These are phyloP conservation scores for Silene latifolia DNA, from an alignment of 148 eudicot species.

Conservation along the genomic window DNA sequence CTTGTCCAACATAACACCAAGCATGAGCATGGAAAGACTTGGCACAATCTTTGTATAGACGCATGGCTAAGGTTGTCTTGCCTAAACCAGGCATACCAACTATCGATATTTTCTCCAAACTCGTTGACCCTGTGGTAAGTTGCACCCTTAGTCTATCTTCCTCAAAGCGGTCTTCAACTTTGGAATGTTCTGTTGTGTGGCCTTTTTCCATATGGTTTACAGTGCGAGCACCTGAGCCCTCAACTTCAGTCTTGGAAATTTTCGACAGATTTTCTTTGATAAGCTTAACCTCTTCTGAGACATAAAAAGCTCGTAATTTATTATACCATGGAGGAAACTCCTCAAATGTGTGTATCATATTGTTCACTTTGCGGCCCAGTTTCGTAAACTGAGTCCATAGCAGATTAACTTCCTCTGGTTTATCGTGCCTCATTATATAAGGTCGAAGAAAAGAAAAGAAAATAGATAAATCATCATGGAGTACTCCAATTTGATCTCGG, in stretches of 20 bases:
- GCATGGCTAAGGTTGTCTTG: slow-evolving; percentile 4
- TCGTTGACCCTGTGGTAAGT: neutral
- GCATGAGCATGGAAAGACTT: neutral
- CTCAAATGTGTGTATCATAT: neutral
- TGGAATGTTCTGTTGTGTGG: neutral
- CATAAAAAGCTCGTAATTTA: neutral
- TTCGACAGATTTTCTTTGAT: neutral
- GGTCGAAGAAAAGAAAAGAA: no score
- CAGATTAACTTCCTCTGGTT: no score
- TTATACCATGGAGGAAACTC: neutral
- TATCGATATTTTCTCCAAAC: neutral
- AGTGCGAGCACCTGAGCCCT: neutral
- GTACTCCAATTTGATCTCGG: no score
- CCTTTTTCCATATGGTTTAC: neutral
- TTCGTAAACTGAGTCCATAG: no score
- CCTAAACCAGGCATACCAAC: neutral
- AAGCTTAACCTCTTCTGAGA: neutral
- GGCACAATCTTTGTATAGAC: neutral
- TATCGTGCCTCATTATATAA: no score
- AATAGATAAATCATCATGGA: no score
- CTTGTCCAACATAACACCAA: no score
- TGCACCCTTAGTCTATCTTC: neutral
- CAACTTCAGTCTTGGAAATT: neutral
- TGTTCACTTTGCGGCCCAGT: no score
- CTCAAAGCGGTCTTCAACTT: neutral